Percentiles rank a stretch among this genome's conserved stretches.
Evolutionary conservation across 257 asterid genomes (phyloP).

Genomic region (Plantago elongata): DNA sequence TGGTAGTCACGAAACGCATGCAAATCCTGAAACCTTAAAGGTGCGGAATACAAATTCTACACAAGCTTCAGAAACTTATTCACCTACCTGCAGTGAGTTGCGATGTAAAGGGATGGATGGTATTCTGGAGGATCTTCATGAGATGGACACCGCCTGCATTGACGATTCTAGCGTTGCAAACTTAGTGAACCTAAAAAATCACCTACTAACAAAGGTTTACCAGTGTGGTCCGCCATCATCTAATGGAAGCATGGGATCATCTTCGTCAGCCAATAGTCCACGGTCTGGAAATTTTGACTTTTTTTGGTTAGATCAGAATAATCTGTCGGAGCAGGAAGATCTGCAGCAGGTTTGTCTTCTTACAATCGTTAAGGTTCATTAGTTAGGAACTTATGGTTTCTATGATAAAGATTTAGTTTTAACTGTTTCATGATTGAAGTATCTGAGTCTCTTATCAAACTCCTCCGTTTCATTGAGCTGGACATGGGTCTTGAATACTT

Average conservation of each 20-base stretch:
- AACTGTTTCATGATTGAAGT: conserved; percentile 10
- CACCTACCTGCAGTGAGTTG: conserved; percentile 71
- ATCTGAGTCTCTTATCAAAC: not conserved
- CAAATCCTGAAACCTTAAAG: conserved; percentile 53
- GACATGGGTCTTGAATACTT: too few relatives aligned
- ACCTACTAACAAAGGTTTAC: conserved; percentile 60
- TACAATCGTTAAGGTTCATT: conserved; percentile 6
- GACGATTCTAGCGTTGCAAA: conserved; percentile 68
- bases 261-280: conserved; percentile 89
- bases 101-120: conserved; percentile 81
- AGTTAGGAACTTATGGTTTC: conserved; percentile 9
- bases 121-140: conserved; percentile 96
- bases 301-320: conserved; percentile 67
- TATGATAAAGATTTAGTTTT: not conserved
- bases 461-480: too few relatives aligned
- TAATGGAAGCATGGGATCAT: conserved; percentile 79
- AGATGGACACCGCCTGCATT: conserved; percentile 94
- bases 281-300: conserved; percentile 67
- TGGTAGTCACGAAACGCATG: conserved; percentile 43
- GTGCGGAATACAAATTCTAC: conserved; percentile 38
- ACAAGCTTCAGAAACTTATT: conserved; percentile 44
- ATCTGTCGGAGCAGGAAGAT: conserved; percentile 69
- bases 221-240: conserved; percentile 85
- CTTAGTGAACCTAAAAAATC: conserved; percentile 56
- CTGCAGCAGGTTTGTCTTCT: conserved; percentile 61